phyloP scores from a whole-genome alignment of 352 stramenopile species.

The Globisporangium paddicum region DNA sequence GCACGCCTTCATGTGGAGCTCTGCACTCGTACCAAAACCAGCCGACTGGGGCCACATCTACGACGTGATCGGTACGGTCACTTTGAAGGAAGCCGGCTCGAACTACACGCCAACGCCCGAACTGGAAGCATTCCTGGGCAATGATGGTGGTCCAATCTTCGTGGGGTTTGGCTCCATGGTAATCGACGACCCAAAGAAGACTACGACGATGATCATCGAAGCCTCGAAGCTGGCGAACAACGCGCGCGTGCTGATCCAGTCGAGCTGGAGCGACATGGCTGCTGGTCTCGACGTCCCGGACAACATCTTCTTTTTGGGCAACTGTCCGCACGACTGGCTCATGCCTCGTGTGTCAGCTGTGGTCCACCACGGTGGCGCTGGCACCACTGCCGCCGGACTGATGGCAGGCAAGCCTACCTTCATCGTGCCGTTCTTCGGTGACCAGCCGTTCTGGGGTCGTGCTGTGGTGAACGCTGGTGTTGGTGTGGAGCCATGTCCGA shows the following conservation, averaged over 20 bases:
- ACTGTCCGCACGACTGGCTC: constrained; percentile 90
- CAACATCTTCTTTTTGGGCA: constrained; percentile 60
- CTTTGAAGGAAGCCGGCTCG: constrained; percentile 11
- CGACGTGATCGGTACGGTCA: constrained; percentile 11
- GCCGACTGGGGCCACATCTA: constrained; percentile 42
- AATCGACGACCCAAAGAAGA: constrained; percentile 64
- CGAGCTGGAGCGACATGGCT: constrained; percentile 81
- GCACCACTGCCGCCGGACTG: constrained; percentile 89
- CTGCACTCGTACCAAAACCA: constrained; percentile 46
- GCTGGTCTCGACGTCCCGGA: constrained; percentile 39
- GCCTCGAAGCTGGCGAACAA: constrained; percentile 43
- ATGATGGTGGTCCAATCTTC: constrained; percentile 74
- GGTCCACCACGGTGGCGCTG: constrained; percentile 78
- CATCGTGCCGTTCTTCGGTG: constrained; percentile 94
- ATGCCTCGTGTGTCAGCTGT: constrained; percentile 86
- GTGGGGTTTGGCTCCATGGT: constrained; percentile 95
- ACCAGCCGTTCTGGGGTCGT: constrained; percentile 93
- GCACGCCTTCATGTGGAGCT: constrained; percentile 76
- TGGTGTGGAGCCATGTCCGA: constrained; percentile 81
- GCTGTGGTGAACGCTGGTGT: constrained; percentile 79
- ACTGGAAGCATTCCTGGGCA: constrained; percentile 52
- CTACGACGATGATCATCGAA: constrained; percentile 86
- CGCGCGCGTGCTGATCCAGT: constrained; percentile 89
- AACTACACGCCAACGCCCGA: constrained; percentile 47
- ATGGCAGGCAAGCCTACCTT: constrained; percentile 90